phyloP scores from a whole-genome alignment of 768 basidiomycete genomes.

The Mycena pura region DNA sequence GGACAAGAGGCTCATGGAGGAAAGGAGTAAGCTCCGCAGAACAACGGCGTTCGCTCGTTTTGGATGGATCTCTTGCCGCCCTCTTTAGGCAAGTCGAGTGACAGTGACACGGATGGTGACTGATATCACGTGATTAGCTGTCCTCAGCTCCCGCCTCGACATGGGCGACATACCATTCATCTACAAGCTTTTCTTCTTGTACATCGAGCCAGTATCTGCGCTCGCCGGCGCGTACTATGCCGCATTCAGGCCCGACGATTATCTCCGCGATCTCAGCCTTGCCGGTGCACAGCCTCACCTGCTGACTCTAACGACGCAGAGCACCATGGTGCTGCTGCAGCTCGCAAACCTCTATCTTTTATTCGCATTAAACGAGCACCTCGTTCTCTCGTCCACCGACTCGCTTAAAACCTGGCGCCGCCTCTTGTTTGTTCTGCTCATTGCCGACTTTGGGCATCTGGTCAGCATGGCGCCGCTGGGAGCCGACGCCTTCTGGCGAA shows the following conservation, averaged over 20 bases:
- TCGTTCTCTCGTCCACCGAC: conserved; percentile 52
- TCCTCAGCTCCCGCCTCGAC: not conserved
- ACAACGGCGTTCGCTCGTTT: too few relatives aligned
- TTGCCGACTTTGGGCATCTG: conserved; percentile 59
- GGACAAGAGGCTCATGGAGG: conserved; percentile 28
- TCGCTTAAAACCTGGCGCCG: conserved; percentile 50
- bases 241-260: conserved; percentile 43
- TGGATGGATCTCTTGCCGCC: too few relatives aligned
- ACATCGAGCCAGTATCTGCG: conserved; percentile 58
- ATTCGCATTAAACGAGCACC: conserved; percentile 57
- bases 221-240: conserved; percentile 57
- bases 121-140: not conserved
- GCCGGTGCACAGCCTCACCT: not conserved
- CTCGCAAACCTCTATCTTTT: conserved; percentile 58
- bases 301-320: conserved; percentile 37
- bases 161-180: conserved; percentile 28
- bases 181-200: conserved; percentile 57
- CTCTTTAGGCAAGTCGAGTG: too few relatives aligned
- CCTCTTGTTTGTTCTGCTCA: conserved; percentile 49
- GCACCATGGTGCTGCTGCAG: conserved; percentile 50
- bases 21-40: not conserved
- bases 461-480: conserved; percentile 52
- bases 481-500: conserved; percentile 46
- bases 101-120: too few relatives aligned
- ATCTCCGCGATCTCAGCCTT: conserved; percentile 45